Conservation (phyloP, 371 early-diverging fungal genomes). For the Zancudomyces culisetae region DNA sequence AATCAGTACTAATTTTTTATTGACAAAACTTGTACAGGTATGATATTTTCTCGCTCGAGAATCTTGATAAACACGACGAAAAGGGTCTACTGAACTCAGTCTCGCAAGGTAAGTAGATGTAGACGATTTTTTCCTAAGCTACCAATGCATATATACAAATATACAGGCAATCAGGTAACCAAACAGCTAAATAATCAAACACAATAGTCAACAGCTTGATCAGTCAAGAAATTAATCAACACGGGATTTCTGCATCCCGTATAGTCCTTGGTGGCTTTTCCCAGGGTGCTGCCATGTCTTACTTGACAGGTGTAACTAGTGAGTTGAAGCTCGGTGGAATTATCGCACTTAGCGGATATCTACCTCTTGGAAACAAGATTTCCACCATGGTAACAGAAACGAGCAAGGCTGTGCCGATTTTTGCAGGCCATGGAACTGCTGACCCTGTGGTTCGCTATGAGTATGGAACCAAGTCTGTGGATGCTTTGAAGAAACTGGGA, state of each 20-base stretch:
- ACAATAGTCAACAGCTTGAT: conserved; percentile 46
- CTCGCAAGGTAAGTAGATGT: conserved; percentile 17
- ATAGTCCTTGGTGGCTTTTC: conserved; percentile 91
- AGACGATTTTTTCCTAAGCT: too few species aligned
- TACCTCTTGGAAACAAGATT: conserved; percentile 44
- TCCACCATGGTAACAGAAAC: conserved; percentile 36
- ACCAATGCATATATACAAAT: too few species aligned
- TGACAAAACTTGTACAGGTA: too few species aligned
- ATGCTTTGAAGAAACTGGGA: conserved; percentile 38
- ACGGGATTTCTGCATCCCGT: conserved; percentile 58
- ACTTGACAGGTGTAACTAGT: conserved; percentile 52
- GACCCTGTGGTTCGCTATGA: conserved; percentile 56
- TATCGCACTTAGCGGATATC: conserved; percentile 59
- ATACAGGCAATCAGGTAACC: too few species aligned
- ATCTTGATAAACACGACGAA: conserved; percentile 46
- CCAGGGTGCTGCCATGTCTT: conserved; percentile 71
- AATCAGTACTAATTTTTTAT: too few species aligned
- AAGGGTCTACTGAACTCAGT: conserved; percentile 46
- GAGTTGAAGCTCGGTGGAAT: conserved; percentile 43
- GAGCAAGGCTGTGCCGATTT: conserved; percentile 60
- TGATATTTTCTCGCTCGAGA: conserved; percentile 45
- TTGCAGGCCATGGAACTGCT: conserved; percentile 71
- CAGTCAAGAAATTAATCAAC: conserved; percentile 51
- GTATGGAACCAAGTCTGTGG: conserved; percentile 47
- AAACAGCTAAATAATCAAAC: not conserved